These are phyloP conservation scores for Coemansia biformis DNA, from an alignment of 192 early-diverging fungal species.

Conservation along the genomic window DNA sequence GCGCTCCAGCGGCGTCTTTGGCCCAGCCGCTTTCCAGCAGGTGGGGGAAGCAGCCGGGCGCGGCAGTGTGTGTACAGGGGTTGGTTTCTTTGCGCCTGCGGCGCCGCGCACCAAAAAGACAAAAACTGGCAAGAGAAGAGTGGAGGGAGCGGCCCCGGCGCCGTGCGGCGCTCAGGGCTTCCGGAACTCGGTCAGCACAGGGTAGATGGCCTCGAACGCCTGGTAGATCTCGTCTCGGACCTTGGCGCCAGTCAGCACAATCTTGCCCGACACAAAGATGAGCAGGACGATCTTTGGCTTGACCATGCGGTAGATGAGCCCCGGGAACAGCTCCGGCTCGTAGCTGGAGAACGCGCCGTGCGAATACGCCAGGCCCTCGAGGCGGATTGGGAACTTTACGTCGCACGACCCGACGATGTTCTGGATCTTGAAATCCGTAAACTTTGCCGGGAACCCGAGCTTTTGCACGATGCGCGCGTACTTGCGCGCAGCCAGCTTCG, in stretches of 20 bases:
- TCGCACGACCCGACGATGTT: conserved; percentile 99
- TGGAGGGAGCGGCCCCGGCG: too few species aligned
- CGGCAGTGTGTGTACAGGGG: too few species aligned
- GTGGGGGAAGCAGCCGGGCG: too few species aligned
- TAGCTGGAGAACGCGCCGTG: conserved; percentile 87
- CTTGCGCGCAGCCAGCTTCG: conserved; percentile 94
- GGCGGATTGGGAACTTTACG: conserved; percentile 98
- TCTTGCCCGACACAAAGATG: conserved; percentile 99
- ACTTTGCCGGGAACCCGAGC: conserved; percentile 95
- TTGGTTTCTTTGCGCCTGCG: too few species aligned
- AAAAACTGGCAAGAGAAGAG: too few species aligned
- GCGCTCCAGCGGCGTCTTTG: too few species aligned
- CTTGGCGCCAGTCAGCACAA: conserved; percentile 99
- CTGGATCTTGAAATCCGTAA: conserved; percentile 99
- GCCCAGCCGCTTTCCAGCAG: too few species aligned
- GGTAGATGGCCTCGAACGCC: conserved; percentile 97
- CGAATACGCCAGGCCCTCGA: conserved; percentile 92
- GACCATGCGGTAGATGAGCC: conserved; percentile 98
- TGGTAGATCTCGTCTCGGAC: conserved; percentile 97
- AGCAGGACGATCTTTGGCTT: conserved; percentile 97
- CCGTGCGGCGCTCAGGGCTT: conserved; percentile 44
- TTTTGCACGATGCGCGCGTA: conserved; percentile 99
- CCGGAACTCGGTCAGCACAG: conserved; percentile 85
- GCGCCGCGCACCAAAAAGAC: too few species aligned
- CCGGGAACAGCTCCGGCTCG: conserved; percentile 98